Conservation (phyloP, 352 stramenopile species). For the Salisapilia sapeloensis region DNA sequence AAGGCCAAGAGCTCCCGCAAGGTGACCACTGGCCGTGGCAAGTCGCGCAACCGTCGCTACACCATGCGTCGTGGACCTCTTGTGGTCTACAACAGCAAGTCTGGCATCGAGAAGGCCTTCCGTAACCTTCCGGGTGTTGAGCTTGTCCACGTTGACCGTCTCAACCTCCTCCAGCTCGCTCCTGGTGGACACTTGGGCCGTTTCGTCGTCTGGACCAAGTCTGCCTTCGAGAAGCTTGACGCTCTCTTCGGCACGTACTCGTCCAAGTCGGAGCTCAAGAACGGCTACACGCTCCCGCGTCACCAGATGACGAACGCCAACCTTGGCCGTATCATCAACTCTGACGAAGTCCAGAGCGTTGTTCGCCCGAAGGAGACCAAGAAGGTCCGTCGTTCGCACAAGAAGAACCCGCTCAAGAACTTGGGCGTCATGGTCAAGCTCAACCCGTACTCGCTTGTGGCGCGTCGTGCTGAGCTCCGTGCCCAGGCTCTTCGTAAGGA, state of each 20-base stretch:
- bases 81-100: constrained; percentile 92
- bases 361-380: constrained; percentile 88
- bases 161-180: constrained; percentile 97
- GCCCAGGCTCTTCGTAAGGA: constrained; percentile 75
- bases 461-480: constrained; percentile 78
- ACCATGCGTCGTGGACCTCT: constrained; percentile 89
- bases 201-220: constrained; percentile 98
- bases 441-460: constrained; percentile 92
- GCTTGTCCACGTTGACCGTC: constrained; percentile 90
- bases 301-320: constrained; percentile 96
- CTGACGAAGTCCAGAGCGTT: constrained; percentile 95
- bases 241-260: constrained; percentile 91
- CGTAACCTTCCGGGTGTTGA: constrained; percentile 97
- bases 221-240: constrained; percentile 94
- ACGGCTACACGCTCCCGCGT: constrained; percentile 85
- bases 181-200: constrained; percentile 97
- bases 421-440: constrained; percentile 92
- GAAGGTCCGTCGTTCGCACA: constrained; percentile 82
- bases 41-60: constrained; percentile 98
- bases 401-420: constrained; percentile 97
- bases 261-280: constrained; percentile 84
- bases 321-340: constrained; percentile 98
- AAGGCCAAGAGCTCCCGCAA: constrained; percentile 97
- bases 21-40: constrained; percentile 95
- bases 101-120: constrained; percentile 90